Conservation (phyloP, 2,329 filamentous ascomycete species). For the Tympanopsis confertula region DNA sequence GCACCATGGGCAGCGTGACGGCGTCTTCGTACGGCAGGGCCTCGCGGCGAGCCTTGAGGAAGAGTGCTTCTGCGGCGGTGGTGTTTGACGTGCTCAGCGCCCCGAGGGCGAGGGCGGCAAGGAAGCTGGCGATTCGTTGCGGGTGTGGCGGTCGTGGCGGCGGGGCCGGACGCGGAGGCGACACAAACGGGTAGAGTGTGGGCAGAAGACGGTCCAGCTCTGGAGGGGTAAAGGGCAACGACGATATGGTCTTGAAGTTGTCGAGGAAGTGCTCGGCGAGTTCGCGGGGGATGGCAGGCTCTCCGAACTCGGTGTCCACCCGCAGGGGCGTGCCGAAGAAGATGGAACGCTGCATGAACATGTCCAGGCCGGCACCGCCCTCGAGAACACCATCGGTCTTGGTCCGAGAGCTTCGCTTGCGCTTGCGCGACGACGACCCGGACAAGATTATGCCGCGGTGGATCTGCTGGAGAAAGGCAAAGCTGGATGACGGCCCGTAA, state of each 20-base stretch:
- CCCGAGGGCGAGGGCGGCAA: constrained; percentile 13
- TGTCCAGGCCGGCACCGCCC: constrained; percentile 12
- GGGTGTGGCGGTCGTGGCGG: too few relatives aligned
- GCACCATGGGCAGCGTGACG: constrained; percentile 17
- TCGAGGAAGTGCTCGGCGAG: constrained; percentile 8
- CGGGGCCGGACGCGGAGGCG: constrained; percentile 6
- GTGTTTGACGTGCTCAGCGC: constrained; percentile 12
- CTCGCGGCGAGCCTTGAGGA: constrained; percentile 12
- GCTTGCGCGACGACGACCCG: constrained; percentile 5
- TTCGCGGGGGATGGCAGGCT: constrained; percentile 6
- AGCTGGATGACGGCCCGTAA: constrained; percentile 14
- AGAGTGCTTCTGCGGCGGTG: constrained; percentile 10
- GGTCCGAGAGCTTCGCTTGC: too few relatives aligned
- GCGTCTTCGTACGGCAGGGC: constrained; percentile 13
- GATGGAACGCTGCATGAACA: constrained; percentile 16
- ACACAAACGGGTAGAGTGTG: constrained; percentile 6
- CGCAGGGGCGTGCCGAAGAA: constrained; percentile 16
- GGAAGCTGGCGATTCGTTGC: constrained; percentile 9
- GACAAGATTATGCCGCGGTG: constrained; percentile 13
- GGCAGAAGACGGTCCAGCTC: constrained; percentile 11
- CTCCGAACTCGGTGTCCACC: constrained; percentile 5
- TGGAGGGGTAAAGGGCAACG: constrained; percentile 6
- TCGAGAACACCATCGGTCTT: constrained; percentile 9
- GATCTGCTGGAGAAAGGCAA: constrained; percentile 16
- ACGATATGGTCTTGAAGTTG: constrained; percentile 7